Evolutionary conservation across 2,329 filamentous ascomycete species (phyloP).

Genomic region (Neofusicoccum laricinum): DNA sequence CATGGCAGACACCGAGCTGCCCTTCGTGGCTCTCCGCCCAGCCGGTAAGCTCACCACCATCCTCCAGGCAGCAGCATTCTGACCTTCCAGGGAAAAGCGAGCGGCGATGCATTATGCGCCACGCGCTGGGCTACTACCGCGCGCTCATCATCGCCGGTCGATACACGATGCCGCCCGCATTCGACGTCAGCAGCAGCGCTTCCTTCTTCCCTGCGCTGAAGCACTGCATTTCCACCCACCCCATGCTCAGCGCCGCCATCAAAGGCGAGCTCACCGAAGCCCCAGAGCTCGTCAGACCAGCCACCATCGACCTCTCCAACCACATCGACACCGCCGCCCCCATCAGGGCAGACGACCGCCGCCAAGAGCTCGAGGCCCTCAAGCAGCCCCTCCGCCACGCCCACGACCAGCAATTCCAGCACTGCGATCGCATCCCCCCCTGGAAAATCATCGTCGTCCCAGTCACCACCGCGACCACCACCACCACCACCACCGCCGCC

Average conservation of each 20-base stretch:
- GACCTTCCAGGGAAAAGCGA: slow-evolving; percentile 19
- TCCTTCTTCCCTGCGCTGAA: slow-evolving; percentile 27
- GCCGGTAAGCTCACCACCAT: background rate
- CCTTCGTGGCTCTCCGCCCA: background rate
- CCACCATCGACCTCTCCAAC: slow-evolving; percentile 35
- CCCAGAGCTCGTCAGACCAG: slow-evolving; percentile 31
- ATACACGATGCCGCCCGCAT: slow-evolving; percentile 9
- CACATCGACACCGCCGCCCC: slow-evolving; percentile 36
- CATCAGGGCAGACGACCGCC: background rate
- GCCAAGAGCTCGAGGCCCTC: slow-evolving; percentile 19
- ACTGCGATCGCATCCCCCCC: slow-evolving; percentile 32
- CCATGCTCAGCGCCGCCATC: slow-evolving; percentile 38
- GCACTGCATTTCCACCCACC: slow-evolving; percentile 38
- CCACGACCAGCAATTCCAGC: slow-evolving; percentile 34
- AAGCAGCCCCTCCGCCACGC: slow-evolving; percentile 27
- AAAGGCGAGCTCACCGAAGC: slow-evolving; percentile 36
- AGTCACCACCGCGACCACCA: slow-evolving; percentile 20
- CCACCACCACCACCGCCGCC: slow-evolving; percentile 22
- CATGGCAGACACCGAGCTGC: background rate
- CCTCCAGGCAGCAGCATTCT: background rate
- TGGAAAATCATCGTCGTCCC: slow-evolving; percentile 44
- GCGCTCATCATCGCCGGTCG: slow-evolving; percentile 18
- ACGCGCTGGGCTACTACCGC: slow-evolving; percentile 20
- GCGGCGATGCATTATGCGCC: slow-evolving; percentile 19
- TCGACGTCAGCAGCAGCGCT: background rate